Base-by-base conservation (phyloP, 139 green algal genomes). In the Coelastrella sp. region DNA sequence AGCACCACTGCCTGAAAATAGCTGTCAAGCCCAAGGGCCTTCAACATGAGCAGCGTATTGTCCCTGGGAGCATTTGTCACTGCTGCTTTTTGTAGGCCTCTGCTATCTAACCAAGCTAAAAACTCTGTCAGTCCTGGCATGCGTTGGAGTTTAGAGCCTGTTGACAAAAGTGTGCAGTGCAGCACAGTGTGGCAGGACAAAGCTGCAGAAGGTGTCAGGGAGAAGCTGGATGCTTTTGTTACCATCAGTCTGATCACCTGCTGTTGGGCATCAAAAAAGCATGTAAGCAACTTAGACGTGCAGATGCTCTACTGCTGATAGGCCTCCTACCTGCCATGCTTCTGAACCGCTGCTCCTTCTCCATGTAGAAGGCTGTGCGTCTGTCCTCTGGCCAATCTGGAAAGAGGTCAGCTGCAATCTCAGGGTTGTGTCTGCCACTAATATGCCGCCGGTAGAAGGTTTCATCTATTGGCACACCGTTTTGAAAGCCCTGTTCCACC, bases 21-120 rank as follows among this genome's bases (percentile, higher is more conserved):
- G 2, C 57, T 76, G 17, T 88, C 73, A 17, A 98, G 88, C 7
- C 90, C 78, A 21, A 98, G 76, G 0, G 77, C 88, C 4, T 30
- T 34, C 45, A 98, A 79, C 93, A 98, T 98, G 63, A 95, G 81
- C 83, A 93, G 85, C 19, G 92, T 91, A 62, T 98, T 98, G 21
- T 82, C 91, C 25, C 78, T 59, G 3, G 94, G 94, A 1, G 95
- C 95, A 72, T 98, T 98, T 23, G 95, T 98, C 1, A 98, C 95
- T 13, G 94, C 95, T 8, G 81, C 91, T 34, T 81, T 91, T 13
- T 76, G 83, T 45, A 98, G 50, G 1, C 4, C 84, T 3, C 79
- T 76, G 15, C 27, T 23, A 32, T 93, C 80, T 0, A 95, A 34
- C 92, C 90, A 96, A 1, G 27, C 13, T 23, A 95, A 66, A 59